Conservation (phyloP, 176 grass and related monocot genomes). For the Echinochloa phyllopogon region DNA sequence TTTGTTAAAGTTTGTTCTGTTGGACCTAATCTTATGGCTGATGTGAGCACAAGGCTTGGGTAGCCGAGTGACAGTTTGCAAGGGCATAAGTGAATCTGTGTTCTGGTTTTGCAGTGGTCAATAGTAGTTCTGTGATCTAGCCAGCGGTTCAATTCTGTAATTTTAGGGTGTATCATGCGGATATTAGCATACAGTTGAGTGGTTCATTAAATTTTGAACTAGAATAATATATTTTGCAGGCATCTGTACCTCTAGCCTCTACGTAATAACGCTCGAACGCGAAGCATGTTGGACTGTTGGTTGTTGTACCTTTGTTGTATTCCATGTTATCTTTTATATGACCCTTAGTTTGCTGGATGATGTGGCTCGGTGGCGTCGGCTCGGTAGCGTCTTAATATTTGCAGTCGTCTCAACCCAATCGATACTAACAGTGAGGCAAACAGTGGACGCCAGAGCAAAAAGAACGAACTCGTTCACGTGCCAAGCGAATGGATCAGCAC, state of each 20-base stretch:
- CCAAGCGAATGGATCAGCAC: no score
- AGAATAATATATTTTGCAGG: conserved; percentile 46
- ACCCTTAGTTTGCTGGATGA: no score
- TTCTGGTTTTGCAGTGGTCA: conserved; percentile 26
- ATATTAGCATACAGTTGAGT: conserved; percentile 36
- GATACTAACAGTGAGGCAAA: no score
- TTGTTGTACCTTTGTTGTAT: no score
- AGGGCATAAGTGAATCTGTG: conserved; percentile 13
- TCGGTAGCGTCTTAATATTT: no score
- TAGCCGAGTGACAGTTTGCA: not conserved
- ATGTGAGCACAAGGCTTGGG: not conserved
- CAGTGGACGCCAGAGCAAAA: no score
- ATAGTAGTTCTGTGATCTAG: conserved; percentile 43
- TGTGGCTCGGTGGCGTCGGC: no score
- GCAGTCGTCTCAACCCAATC: no score
- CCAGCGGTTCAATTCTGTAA: conserved; percentile 9
- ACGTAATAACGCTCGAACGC: no score
- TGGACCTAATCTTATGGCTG: not conserved
- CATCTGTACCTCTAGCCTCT: not conserved
- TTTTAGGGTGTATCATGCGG: conserved; percentile 10
- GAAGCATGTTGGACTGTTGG: no score
- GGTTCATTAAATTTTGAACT: conserved; percentile 59
- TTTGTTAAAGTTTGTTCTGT: not conserved
- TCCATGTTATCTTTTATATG: no score
- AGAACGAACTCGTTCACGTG: no score